phyloP scores from a whole-genome alignment of 352 stramenopile species.

The Peronospora tabacina region DNA sequence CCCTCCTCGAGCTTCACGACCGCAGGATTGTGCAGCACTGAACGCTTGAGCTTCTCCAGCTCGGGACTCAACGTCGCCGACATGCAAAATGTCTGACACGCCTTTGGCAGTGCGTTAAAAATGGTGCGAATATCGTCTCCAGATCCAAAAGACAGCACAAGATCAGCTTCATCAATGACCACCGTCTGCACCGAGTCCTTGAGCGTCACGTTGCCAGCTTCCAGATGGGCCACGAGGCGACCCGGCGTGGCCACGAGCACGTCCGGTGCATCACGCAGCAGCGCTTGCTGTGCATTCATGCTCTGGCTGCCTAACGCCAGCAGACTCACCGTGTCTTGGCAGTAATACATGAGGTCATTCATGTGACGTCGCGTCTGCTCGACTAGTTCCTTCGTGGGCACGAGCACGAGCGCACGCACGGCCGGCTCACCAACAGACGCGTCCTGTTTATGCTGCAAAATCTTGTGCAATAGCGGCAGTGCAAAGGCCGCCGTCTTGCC shows the following conservation, averaged over 20 bases:
- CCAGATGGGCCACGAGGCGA: slow-evolving; percentile 87
- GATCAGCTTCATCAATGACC: slow-evolving; percentile 97
- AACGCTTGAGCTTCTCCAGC: slow-evolving; percentile 94
- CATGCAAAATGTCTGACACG: slow-evolving; percentile 97
- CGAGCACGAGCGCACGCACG: slow-evolving; percentile 89
- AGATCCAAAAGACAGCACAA: slow-evolving; percentile 97
- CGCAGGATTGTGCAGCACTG: slow-evolving; percentile 94
- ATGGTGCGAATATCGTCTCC: slow-evolving; percentile 90
- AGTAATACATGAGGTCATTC: slow-evolving; percentile 95
- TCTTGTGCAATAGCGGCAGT: slow-evolving; percentile 89
- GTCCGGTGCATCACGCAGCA: slow-evolving; percentile 84
- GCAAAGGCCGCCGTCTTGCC: slow-evolving; percentile 93
- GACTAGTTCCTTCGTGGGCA: slow-evolving; percentile 96
- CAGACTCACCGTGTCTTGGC: slow-evolving; percentile 89
- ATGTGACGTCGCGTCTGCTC: slow-evolving; percentile 91
- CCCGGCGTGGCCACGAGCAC: slow-evolving; percentile 92
- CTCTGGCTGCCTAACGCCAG: slow-evolving; percentile 87
- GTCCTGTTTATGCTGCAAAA: slow-evolving; percentile 79
- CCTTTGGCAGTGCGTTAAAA: slow-evolving; percentile 93
- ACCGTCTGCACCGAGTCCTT: slow-evolving; percentile 92
- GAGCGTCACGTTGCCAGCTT: slow-evolving; percentile 69
- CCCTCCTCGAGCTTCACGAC: slow-evolving; percentile 95
- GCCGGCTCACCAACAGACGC: slow-evolving; percentile 30
- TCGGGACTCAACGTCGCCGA: slow-evolving; percentile 95
- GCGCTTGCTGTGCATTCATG: slow-evolving; percentile 83